These are phyloP conservation scores for cucumber (Cucumis sativus) DNA, from an alignment of 306 rosid genomes.

Conservation along the genomic window DNA sequence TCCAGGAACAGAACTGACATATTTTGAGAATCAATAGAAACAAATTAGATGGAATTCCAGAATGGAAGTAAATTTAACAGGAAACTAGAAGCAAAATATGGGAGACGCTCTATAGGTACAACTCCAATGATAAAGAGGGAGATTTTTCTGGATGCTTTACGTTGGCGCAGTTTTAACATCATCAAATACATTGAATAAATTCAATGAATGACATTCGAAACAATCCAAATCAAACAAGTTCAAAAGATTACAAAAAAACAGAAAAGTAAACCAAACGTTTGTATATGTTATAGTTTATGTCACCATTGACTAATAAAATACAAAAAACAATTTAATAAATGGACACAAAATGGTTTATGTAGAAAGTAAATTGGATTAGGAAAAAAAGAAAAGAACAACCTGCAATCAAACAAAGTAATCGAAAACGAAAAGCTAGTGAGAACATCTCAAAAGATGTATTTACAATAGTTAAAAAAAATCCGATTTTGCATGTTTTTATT, in stretches of 20 bases:
- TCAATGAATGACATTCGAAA: background rate
- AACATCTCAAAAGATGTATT: too few species aligned
- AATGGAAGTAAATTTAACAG: background rate
- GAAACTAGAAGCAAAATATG: background rate
- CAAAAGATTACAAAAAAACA: background rate
- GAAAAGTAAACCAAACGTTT: background rate
- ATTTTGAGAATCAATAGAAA: slow-evolving; percentile 23
- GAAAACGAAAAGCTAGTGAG: too few species aligned
- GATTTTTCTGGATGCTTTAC: background rate
- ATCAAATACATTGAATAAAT: background rate
- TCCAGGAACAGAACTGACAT: slow-evolving; percentile 61
- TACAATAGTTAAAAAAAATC: too few species aligned
- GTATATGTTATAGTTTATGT: background rate
- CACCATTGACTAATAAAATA: background rate
- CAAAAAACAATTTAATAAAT: background rate
- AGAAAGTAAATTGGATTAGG: background rate
- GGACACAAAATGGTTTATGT: background rate
- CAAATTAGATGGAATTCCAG: background rate
- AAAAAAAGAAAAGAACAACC: too few species aligned
- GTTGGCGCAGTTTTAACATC: background rate
- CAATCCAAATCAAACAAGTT: background rate
- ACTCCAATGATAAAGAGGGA: background rate
- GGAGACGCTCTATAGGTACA: background rate
- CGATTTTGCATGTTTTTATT: too few species aligned
- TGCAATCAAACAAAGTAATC: too few species aligned